Evolutionary conservation across 164 flowering plant species (phyloP), one percentile per base, ranked within the genome.

Genomic region (Vitis rupestris): DNA sequence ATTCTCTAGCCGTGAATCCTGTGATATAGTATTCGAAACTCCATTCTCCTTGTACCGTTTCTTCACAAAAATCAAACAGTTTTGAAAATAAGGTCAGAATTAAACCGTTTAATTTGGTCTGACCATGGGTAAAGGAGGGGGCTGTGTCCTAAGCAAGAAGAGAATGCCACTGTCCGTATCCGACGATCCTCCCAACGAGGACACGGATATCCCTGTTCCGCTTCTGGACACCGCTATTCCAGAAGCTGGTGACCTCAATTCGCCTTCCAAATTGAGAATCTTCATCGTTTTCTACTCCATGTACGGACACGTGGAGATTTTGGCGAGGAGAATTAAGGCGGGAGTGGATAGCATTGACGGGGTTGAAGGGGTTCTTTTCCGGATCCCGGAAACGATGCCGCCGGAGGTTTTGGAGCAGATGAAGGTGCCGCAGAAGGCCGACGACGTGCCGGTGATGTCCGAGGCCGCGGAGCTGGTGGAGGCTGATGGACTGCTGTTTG

Each of bases 401-500:
- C 50, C 53, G 10, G 89, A 84, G 48, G 76, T 78, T 56, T 60
- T 90, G 71, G 82, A 69, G 30, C 79, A 86, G 52, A 89, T 89
- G 93, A 84, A 74, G 76, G 90, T 77, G 23, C 90, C 90, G 27
- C 67, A 63, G 17, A 84, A 81, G 73, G 83, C 74, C 19, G 84
- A 75, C 47, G 77, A 70, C 11, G 78, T 89, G 50, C 87, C 88
- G 3, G 79, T 71, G 73, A 84, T 90, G 5, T 65, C 85, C 37
- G 84, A 81, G 4, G 84, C 68, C 11, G 44, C 44, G 44, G 89
- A 86, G 23, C 69, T 89, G 76, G 80, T 53, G 2, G 74, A 53
- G 16, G 92, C 89, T 16, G 92, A 89, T 66, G 97, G 92, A 74
- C 59, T 89, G 3, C 59, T 88, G 71, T 90, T 90, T 69, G 93